Conservation (phyloP, 208 protist species). For the Trypanosoma melophagium region DNA sequence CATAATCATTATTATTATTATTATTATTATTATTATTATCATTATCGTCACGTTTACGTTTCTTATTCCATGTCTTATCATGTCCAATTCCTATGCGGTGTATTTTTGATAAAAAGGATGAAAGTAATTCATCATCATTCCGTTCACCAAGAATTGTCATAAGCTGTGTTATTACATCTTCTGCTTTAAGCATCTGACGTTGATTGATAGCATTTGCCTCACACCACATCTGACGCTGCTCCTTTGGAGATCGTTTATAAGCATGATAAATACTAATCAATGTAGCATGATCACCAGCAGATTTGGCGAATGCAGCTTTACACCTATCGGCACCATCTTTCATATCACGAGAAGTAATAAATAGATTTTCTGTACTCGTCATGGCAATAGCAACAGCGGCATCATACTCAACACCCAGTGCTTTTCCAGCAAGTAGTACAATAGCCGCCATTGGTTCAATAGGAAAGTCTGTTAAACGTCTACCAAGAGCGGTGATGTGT, state of each 20-base stretch:
- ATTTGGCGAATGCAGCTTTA: slow-evolving; percentile 66
- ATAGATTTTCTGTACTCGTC: slow-evolving; percentile 83
- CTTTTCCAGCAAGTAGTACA: slow-evolving; percentile 94
- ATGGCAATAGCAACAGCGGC: slow-evolving; percentile 95
- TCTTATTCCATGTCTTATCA: neutral
- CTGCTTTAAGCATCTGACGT: slow-evolving; percentile 82
- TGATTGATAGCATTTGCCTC: slow-evolving; percentile 78
- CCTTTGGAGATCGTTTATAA: slow-evolving; percentile 60
- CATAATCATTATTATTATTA: neutral
- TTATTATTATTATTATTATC: neutral
- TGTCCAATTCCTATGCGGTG: slow-evolving; percentile 13
- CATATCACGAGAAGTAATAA: slow-evolving; percentile 67
- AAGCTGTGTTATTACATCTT: slow-evolving; percentile 85
- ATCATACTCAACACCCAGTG: slow-evolving; percentile 93
- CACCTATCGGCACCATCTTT: slow-evolving; percentile 79
- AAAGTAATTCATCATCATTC: slow-evolving; percentile 49
- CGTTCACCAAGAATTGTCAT: slow-evolving; percentile 55
- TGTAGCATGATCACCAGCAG: slow-evolving; percentile 87
- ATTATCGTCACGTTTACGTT: slow-evolving; percentile 10
- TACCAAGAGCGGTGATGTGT: slow-evolving; percentile 87
- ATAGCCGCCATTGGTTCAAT: slow-evolving; percentile 97
- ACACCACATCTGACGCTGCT: slow-evolving; percentile 78
- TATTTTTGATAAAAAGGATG: slow-evolving; percentile 36
- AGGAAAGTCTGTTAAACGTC: slow-evolving; percentile 97
- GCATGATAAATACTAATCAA: slow-evolving; percentile 79